Percentiles rank a stretch among this genome's conserved stretches.
These are phyloP conservation scores for Cyanophora paradoxa DNA, from an alignment of 78 protist genomes.

Conservation along the genomic window DNA sequence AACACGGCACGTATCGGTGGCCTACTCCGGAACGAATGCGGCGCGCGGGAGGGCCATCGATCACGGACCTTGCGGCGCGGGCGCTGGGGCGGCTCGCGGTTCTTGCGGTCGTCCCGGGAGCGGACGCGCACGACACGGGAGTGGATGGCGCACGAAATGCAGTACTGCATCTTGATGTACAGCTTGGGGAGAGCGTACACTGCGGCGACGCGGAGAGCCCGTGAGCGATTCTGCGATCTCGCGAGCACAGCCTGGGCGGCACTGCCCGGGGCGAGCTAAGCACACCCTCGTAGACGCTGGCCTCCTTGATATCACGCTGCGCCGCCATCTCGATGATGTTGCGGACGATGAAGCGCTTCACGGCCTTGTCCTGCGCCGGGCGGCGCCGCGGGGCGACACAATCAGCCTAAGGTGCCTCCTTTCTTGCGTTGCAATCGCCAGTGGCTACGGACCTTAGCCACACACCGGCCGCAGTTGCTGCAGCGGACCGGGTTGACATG, in stretches of 20 bases:
- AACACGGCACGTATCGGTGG: no score
- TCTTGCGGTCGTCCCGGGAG: conserved; percentile 62
- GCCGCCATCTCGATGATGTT: conserved; percentile 93
- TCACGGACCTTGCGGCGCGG: not conserved
- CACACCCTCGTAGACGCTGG: conserved; percentile 70
- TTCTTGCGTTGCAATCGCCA: not conserved
- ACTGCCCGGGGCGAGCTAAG: no score
- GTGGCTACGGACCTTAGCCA: conserved; percentile 71
- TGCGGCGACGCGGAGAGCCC: not conserved
- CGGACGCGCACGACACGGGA: conserved; percentile 90
- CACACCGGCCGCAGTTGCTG: conserved; percentile 89
- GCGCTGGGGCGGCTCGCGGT: conserved; percentile 75
- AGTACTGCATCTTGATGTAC: conserved; percentile 91
- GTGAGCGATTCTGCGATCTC: not conserved
- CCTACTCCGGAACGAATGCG: no score
- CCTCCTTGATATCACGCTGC: conserved; percentile 81
- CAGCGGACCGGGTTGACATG: conserved; percentile 80
- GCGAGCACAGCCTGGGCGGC: no score
- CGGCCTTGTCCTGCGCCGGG: conserved; percentile 70
- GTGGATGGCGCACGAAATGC: conserved; percentile 98
- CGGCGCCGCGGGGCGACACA: not conserved
- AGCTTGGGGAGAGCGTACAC: conserved; percentile 92
- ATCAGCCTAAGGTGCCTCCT: not conserved
- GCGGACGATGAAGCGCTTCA: conserved; percentile 82
- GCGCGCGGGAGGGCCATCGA: no score